Evolutionary conservation across 1,139 yeast genomes (phyloP), one percentile per base, ranked within the genome.

Genomic region (Yamadazyma atlantica): DNA sequence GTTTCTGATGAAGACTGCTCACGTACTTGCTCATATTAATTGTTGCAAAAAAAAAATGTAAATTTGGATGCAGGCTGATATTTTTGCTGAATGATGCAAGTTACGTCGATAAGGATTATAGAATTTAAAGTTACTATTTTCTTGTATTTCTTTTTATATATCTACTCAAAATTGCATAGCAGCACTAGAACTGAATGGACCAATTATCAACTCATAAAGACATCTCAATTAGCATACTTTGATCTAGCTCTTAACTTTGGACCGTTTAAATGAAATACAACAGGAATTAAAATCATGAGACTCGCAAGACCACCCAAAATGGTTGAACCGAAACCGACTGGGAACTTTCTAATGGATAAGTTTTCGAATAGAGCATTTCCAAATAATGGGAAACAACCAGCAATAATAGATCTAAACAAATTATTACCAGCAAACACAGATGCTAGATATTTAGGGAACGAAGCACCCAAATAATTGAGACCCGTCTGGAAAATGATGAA

Each of bases 261-360:
- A 18, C 66, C 66, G 33, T 57, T 51, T 24, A 49, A 24, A 34
- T 54, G 56, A 36, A 61, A 58, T 26, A 77, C 54, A 49, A 79
- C 75, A 1, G 94, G 92, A 38, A 82, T 80, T 1, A 85, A 85
- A 38, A 82, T 68, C 76, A 85, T 67, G 0, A 62, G 70, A 5
- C 78, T 43, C 0, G 82, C 69, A 26, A 82, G 53, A 49, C 79
- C 74, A 0, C 76, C 87, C 35, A 83, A 56, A 2, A 82, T 43
- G 26, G 74, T 66, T 2, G 77, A 63, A 4, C 86, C 90, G 87
- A 88, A 82, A 0, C 85, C 89, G 44, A 80, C 63, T 2, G 66
- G 68, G 42, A 53, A 59, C 21, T 58, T 58, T 1, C 57, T 51
- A 9, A 60, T 59, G 18, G 58, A 55, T 28, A 61, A 44, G 49